These are phyloP conservation scores for Ammopiptanthus mongolicus DNA, from an alignment of 306 rosid genomes.

Conservation along the genomic window DNA sequence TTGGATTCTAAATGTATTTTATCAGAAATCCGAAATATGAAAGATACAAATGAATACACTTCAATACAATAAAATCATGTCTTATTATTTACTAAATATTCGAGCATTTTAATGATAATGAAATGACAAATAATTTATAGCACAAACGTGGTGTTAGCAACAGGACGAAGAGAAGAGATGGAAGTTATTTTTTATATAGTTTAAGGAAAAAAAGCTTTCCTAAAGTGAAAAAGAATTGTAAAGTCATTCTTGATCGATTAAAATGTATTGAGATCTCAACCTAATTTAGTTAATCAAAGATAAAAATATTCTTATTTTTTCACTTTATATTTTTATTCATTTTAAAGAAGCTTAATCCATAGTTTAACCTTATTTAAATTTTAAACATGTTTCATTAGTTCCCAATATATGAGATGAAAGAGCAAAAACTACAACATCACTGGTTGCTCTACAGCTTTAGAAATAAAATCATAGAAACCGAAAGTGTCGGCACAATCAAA, in stretches of 20 bases:
- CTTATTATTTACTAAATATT: not conserved
- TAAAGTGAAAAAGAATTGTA: too few species aligned
- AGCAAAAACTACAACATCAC: not conserved
- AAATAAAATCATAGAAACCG: not conserved
- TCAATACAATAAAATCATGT: not conserved
- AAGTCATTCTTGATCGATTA: too few species aligned
- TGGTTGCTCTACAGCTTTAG: not conserved
- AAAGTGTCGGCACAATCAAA: constrained; percentile 24
- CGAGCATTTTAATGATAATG: not conserved
- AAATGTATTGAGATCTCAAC: too few species aligned
- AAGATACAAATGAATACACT: not conserved
- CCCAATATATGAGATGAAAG: not conserved
- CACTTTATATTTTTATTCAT: too few species aligned
- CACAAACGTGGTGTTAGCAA: not conserved
- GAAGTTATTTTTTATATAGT: not conserved
- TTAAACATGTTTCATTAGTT: not conserved
- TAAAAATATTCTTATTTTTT: too few species aligned
- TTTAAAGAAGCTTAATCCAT: too few species aligned
- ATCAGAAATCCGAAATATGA: not conserved
- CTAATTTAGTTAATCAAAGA: too few species aligned
- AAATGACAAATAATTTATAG: not conserved
- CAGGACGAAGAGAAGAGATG: not conserved
- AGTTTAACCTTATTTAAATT: not conserved
- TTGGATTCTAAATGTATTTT: not conserved
- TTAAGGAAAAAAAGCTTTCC: too few species aligned